Conservation (phyloP, 148 eudicot genomes). For the Rhododendron williamsianum region DNA sequence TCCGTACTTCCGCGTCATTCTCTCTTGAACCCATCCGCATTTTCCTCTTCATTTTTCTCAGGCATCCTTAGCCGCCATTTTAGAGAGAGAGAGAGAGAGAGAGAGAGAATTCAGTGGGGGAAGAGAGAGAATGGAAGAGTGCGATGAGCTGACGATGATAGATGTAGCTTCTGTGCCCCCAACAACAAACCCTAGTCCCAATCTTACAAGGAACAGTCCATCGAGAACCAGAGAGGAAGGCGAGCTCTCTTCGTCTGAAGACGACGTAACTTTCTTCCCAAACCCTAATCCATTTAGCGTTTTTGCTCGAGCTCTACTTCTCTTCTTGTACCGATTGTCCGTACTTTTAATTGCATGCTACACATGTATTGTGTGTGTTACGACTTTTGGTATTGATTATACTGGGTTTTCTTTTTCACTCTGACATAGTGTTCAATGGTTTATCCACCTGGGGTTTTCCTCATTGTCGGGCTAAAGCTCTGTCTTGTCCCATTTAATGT, state of each 20-base stretch:
- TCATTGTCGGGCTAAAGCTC: neutral
- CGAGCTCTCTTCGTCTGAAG: slow-evolving; percentile 31
- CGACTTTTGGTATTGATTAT: neutral
- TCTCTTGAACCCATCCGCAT: neutral
- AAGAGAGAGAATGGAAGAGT: slow-evolving; percentile 7
- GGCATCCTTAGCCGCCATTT: neutral
- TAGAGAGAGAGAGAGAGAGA: no score
- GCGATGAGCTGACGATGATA: neutral
- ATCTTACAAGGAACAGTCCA: neutral
- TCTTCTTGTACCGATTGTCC: neutral
- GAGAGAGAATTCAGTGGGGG: no score
- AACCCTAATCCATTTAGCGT: neutral
- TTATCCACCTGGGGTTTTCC: neutral
- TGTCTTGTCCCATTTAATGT: neutral
- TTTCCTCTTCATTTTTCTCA: neutral
- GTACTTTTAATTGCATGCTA: neutral
- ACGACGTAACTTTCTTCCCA: slow-evolving; percentile 19
- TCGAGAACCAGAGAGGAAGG: slow-evolving; percentile 29
- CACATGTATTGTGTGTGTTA: no score
- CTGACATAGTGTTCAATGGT: neutral
- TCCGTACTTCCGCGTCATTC: neutral
- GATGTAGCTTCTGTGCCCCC: neutral
- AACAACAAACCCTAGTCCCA: slow-evolving; percentile 3
- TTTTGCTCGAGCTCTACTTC: neutral
- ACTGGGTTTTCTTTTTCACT: neutral